Conservation (phyloP, 1,139 yeast species). For the Suhomyces kunorum region DNA sequence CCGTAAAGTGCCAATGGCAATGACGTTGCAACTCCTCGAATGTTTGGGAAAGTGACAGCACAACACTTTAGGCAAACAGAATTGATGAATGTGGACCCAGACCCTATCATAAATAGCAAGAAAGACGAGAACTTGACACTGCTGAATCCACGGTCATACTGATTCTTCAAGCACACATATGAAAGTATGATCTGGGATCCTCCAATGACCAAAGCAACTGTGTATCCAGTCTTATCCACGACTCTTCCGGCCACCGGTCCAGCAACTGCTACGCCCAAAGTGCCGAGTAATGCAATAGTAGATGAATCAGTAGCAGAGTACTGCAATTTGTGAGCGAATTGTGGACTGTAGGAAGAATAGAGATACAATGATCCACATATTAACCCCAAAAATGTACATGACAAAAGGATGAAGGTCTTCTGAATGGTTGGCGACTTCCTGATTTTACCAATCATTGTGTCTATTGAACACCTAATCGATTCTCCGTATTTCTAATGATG, state of each 20-base stretch:
- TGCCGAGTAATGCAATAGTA: constrained; percentile 58
- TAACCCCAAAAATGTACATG: constrained; percentile 53
- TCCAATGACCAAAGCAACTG: constrained; percentile 46
- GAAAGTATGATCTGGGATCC: constrained; percentile 45
- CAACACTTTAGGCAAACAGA: constrained; percentile 58
- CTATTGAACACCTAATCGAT: background rate
- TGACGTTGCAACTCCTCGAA: constrained; percentile 61
- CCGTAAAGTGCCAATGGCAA: constrained; percentile 62
- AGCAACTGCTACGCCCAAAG: constrained; percentile 56
- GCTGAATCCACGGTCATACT: constrained; percentile 37
- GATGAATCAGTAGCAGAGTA: constrained; percentile 59
- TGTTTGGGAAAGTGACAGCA: constrained; percentile 56
- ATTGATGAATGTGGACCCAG: constrained; percentile 56
- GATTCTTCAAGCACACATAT: constrained; percentile 49
- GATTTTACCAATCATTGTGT: constrained; percentile 1
- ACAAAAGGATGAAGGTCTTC: constrained; percentile 39
- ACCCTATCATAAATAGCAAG: constrained; percentile 47
- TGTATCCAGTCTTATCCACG: constrained; percentile 57
- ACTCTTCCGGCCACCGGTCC: constrained; percentile 61
- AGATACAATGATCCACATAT: constrained; percentile 63
- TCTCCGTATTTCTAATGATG: background rate
- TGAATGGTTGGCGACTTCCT: constrained; percentile 27
- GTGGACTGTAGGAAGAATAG: constrained; percentile 66
- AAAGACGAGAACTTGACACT: constrained; percentile 37
- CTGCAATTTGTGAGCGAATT: constrained; percentile 52